Evolutionary conservation across 805 yeast genomes (phyloP).

Genomic region (Starmerella apicola): DNA sequence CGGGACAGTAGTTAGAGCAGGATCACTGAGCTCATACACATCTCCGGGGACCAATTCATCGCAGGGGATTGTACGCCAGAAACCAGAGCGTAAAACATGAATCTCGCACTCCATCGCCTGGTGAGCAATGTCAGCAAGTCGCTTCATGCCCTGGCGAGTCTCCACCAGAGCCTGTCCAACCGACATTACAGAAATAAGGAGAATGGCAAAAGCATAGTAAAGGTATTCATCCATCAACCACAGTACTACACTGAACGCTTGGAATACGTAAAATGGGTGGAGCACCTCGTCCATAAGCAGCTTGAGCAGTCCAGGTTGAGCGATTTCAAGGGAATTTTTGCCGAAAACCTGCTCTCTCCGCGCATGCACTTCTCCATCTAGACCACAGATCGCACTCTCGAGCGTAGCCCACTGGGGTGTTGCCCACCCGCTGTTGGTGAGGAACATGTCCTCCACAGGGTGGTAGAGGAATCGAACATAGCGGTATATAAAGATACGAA

Average conservation of each 20-base stretch:
- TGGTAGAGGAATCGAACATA: conserved; percentile 72
- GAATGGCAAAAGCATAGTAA: conserved; percentile 88
- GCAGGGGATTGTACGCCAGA: conserved; percentile 74
- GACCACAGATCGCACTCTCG: conserved; percentile 44
- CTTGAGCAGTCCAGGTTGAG: conserved; percentile 53
- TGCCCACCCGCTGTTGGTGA: conserved; percentile 76
- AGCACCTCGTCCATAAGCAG: conserved; percentile 74
- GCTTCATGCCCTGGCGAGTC: conserved; percentile 59
- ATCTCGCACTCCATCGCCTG: conserved; percentile 68
- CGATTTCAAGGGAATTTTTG: conserved; percentile 57
- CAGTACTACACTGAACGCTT: conserved; percentile 75
- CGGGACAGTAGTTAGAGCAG: conserved; percentile 60
- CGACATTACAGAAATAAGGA: conserved; percentile 71
- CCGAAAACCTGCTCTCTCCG: conserved; percentile 69
- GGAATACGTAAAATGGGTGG: conserved; percentile 93
- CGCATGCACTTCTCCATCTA: conserved; percentile 54
- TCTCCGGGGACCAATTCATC: conserved; percentile 91
- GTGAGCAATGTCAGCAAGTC: conserved; percentile 49
- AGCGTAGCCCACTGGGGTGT: conserved; percentile 64
- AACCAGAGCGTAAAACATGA: conserved; percentile 82
- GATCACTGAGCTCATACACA: conserved; percentile 81
- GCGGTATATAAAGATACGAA: conserved; percentile 67
- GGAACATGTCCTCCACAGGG: conserved; percentile 77
- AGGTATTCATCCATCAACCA: conserved; percentile 91
- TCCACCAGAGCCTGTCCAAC: conserved; percentile 74